Conservation (phyloP, 2,329 filamentous ascomycete species). For the Pezicula carpinea region DNA sequence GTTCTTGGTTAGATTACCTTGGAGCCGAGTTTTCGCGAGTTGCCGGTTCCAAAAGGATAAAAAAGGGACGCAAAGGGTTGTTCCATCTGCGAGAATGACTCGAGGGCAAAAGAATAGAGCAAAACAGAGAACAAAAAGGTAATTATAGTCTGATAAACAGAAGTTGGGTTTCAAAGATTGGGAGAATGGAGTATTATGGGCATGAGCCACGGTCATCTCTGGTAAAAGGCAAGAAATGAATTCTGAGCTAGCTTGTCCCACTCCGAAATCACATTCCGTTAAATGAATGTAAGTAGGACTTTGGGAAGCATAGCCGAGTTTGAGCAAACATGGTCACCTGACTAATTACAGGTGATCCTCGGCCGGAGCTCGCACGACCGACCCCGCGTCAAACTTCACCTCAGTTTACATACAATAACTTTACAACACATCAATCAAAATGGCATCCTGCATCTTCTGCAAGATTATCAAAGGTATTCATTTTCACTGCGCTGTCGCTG, state of each 20-base stretch:
- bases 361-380: no score
- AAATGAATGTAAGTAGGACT: background rate
- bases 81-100: no score
- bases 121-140: constrained; percentile 14
- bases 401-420: background rate
- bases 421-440: constrained; percentile 24
- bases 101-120: background rate
- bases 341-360: no score
- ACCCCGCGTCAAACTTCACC: no score
- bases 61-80: background rate
- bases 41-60: background rate
- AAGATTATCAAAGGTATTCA: constrained; percentile 85
- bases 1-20: background rate
- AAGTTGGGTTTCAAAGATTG: constrained; percentile 44
- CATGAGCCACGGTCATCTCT: constrained; percentile 35
- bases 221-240: constrained; percentile 35
- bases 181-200: constrained; percentile 46
- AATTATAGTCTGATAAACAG: constrained; percentile 22
- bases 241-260: constrained; percentile 32
- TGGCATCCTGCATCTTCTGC: constrained; percentile 88
- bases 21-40: background rate
- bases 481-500: constrained; percentile 11
- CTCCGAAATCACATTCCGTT: constrained; percentile 15
- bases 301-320: no score
- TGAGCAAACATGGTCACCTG: no score